These are phyloP conservation scores for Pyrenochaeta sp. DNA, from an alignment of 2,329 filamentous ascomycete genomes.

Conservation along the genomic window DNA sequence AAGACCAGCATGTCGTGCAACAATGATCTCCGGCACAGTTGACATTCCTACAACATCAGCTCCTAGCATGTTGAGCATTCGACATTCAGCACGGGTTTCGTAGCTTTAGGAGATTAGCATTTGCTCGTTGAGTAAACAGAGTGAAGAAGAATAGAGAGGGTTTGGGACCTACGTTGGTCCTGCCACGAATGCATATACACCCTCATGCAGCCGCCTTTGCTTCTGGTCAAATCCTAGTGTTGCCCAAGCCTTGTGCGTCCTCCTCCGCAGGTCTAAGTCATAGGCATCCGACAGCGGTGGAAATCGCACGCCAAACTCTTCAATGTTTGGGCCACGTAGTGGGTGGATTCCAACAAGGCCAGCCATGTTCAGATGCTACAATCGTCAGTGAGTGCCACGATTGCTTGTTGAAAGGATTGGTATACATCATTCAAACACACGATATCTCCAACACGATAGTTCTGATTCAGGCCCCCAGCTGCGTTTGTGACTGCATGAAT, in stretches of 20 bases:
- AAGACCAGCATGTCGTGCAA: conserved; percentile 70
- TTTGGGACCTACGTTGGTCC: conserved; percentile 63
- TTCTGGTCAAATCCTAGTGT: conserved; percentile 57
- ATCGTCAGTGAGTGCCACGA: conserved; percentile 13
- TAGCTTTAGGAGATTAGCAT: conserved; percentile 55
- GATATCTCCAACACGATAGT: conserved; percentile 71
- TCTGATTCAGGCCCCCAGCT: conserved; percentile 70
- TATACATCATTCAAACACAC: conserved; percentile 70
- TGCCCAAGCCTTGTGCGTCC: conserved; percentile 66
- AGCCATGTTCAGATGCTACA: conserved; percentile 69
- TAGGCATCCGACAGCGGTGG: conserved; percentile 72
- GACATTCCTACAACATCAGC: conserved; percentile 78
- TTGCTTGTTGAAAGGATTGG: neutral
- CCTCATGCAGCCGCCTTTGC: conserved; percentile 66
- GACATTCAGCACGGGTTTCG: conserved; percentile 71
- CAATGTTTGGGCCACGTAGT: conserved; percentile 68
- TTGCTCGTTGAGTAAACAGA: neutral
- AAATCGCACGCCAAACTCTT: conserved; percentile 70
- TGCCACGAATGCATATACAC: conserved; percentile 71
- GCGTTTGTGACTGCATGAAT: conserved; percentile 67
- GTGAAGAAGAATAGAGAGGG: conserved; percentile 4
- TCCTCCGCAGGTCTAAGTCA: conserved; percentile 67
- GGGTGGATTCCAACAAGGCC: conserved; percentile 69
- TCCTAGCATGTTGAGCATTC: conserved; percentile 67
- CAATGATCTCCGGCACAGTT: conserved; percentile 73